These are phyloP conservation scores for Pythium oligandrum DNA, from an alignment of 352 stramenopile species.

Conservation along the genomic window DNA sequence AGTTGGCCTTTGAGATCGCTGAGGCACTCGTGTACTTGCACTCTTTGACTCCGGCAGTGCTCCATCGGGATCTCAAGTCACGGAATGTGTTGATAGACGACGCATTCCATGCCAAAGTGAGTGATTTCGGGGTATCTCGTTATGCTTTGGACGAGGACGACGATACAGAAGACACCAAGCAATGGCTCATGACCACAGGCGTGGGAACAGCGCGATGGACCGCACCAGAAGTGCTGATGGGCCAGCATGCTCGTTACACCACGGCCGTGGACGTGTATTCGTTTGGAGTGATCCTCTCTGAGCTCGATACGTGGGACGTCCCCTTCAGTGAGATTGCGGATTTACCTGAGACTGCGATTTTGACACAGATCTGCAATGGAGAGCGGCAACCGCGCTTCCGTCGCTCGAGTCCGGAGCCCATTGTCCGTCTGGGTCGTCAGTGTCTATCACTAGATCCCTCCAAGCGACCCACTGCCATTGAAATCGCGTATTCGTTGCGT, in stretches of 20 bases:
- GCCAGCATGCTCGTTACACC: constrained; percentile 40
- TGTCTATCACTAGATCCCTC: constrained; percentile 30
- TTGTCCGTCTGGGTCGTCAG: constrained; percentile 30
- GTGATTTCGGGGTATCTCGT: constrained; percentile 62
- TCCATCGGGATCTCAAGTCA: constrained; percentile 73
- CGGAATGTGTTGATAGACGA: constrained; percentile 59
- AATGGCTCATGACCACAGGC: constrained; percentile 27
- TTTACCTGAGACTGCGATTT: constrained; percentile 31
- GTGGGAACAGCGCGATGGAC: constrained; percentile 61
- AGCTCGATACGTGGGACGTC: constrained; percentile 46
- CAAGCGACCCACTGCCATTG: constrained; percentile 28
- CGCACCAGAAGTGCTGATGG: constrained; percentile 55
- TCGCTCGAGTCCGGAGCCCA: constrained; percentile 9
- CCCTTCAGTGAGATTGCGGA: constrained; percentile 33
- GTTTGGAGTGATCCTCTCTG: constrained; percentile 50
- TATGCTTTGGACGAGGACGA: constrained; percentile 29
- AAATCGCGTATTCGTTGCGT: constrained; percentile 33
- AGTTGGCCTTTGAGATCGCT: constrained; percentile 51
- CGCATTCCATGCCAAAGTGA: constrained; percentile 55
- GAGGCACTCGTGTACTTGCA: constrained; percentile 69
- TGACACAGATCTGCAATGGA: constrained; percentile 28
- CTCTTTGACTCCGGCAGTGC: constrained; percentile 39
- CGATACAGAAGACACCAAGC: not conserved
- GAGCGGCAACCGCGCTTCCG: constrained; percentile 27
- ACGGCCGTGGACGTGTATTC: constrained; percentile 56